phyloP scores from a whole-genome alignment of 306 rosid genomes.

The Citrullus mucosospermus region DNA sequence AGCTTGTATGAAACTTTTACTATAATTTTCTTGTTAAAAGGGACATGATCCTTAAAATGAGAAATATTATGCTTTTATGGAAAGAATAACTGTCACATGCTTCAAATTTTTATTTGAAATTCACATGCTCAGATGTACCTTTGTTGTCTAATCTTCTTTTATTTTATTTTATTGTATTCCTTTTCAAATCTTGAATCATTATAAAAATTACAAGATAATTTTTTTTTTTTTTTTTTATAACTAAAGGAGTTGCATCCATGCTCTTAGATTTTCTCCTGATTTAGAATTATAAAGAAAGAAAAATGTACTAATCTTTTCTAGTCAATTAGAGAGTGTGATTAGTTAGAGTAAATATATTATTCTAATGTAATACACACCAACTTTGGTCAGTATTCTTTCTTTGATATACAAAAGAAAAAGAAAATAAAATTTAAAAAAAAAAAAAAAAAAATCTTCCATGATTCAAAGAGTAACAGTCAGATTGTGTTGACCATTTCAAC shows the following conservation, averaged over 20 bases:
- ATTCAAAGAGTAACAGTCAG: no score
- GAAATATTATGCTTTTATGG: background rate
- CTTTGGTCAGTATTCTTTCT: no score
- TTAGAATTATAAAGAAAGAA: background rate
- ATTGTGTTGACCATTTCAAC: no score
- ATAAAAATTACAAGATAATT: background rate
- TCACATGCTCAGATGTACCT: background rate
- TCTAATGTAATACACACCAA: background rate
- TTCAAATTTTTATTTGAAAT: background rate
- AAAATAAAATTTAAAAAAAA: no score
- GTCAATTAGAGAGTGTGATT: background rate
- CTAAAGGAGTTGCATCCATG: background rate
- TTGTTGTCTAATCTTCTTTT: no score
- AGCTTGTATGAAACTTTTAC: background rate
- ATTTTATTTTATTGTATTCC: background rate
- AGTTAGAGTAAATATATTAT: background rate
- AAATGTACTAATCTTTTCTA: background rate
- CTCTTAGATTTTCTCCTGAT: background rate
- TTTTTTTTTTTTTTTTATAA: background rate
- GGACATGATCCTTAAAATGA: background rate
- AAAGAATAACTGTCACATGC: slow-evolving; percentile 5
- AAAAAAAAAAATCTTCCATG: no score
- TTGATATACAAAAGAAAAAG: no score
- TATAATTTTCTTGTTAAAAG: background rate
- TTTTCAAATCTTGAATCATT: background rate